Evolutionary conservation across 1,139 yeast species (phyloP).

Genomic region (Yamadazyma oceani): DNA sequence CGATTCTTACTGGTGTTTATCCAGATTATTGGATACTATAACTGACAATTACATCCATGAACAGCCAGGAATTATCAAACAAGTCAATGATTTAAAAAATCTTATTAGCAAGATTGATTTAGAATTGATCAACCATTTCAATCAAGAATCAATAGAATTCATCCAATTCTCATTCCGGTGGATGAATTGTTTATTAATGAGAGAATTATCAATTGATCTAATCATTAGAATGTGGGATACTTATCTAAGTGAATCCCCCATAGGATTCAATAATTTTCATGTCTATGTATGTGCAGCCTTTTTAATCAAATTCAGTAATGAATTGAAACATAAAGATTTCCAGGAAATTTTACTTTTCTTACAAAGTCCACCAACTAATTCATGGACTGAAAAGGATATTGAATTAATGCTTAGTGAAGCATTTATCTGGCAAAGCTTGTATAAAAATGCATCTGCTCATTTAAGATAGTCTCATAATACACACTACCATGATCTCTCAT

Average conservation of each 20-base stretch:
- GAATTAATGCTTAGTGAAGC: conserved; percentile 94
- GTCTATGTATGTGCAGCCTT: conserved; percentile 99
- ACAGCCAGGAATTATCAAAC: conserved; percentile 95
- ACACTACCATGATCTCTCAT: neutral
- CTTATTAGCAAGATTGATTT: conserved; percentile 79
- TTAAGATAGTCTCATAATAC: conserved; percentile 33
- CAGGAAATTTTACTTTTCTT: conserved; percentile 90
- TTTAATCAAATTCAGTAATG: conserved; percentile 78
- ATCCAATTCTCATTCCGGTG: conserved; percentile 95
- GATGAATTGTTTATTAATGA: conserved; percentile 98
- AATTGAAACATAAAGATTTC: conserved; percentile 83
- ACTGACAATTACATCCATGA: conserved; percentile 97
- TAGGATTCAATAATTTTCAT: conserved; percentile 91
- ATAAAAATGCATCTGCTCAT: conserved; percentile 85
- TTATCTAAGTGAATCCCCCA: conserved; percentile 81
- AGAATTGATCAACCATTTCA: conserved; percentile 71
- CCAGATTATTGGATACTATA: conserved; percentile 85
- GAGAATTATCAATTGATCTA: conserved; percentile 77
- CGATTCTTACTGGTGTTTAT: conserved; percentile 95
- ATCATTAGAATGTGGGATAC: conserved; percentile 99
- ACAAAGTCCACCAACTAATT: conserved; percentile 82
- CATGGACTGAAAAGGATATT: conserved; percentile 87
- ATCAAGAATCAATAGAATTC: conserved; percentile 80
- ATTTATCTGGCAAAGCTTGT: conserved; percentile 91
- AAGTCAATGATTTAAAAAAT: conserved; percentile 77